Evolutionary conservation across 352 stramenopile genomes (phyloP).

Genomic region (Saprolegnia diclina): DNA sequence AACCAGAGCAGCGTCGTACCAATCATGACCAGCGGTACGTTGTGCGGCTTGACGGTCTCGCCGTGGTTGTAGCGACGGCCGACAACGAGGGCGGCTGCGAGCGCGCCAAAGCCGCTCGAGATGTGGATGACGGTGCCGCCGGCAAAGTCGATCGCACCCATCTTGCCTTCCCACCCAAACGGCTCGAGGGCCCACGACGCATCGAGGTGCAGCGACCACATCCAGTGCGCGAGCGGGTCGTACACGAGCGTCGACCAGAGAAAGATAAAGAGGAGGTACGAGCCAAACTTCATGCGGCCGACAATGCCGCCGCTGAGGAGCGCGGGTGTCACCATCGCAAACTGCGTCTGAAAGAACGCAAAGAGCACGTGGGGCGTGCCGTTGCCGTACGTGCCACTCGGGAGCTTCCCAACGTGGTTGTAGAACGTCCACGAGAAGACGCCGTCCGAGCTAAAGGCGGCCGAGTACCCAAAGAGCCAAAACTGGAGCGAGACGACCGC

Average conservation of each 20-base stretch:
- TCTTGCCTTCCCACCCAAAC: slow-evolving; percentile 61
- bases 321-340: slow-evolving; percentile 73
- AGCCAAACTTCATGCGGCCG: slow-evolving; percentile 76
- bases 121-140: slow-evolving; percentile 83
- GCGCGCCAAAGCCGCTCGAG: slow-evolving; percentile 64
- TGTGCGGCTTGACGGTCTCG: slow-evolving; percentile 69
- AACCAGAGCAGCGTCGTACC: slow-evolving; percentile 72
- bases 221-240: slow-evolving; percentile 76
- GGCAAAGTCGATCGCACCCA: slow-evolving; percentile 74
- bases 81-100: slow-evolving; percentile 63
- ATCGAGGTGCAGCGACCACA: slow-evolving; percentile 73
- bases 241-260: slow-evolving; percentile 82
- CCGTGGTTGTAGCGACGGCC: slow-evolving; percentile 69
- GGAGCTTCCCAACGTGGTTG: slow-evolving; percentile 43
- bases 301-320: slow-evolving; percentile 72
- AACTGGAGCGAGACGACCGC: slow-evolving; percentile 78
- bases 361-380: slow-evolving; percentile 65
- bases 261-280: slow-evolving; percentile 70
- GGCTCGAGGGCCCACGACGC: slow-evolving; percentile 37
- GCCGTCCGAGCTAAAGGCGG: slow-evolving; percentile 49
- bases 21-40: slow-evolving; percentile 82
- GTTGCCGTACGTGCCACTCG: slow-evolving; percentile 47
- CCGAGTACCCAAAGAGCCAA: slow-evolving; percentile 67
- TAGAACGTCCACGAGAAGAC: slow-evolving; percentile 56
- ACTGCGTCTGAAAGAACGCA: slow-evolving; percentile 79